A percentile compares a stretch with the other conserved stretches of the same genome.
Evolutionary conservation across 2,329 filamentous ascomycete species (phyloP).

Genomic region (Phaeosphaeria sp.): DNA sequence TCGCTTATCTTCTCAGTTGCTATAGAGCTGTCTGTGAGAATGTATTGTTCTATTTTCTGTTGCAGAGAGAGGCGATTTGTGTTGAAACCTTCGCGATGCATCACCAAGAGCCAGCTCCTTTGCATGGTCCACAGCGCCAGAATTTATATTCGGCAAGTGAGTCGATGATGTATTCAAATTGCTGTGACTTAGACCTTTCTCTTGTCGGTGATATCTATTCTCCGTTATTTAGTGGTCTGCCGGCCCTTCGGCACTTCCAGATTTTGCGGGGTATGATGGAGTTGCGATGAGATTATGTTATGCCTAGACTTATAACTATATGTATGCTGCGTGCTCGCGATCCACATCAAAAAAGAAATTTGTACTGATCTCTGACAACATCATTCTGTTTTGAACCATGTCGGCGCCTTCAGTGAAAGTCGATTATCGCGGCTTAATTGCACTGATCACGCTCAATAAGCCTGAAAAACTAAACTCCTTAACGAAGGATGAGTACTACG

Average conservation of each 20-base stretch:
- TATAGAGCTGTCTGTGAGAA: no score
- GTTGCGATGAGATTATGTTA: neutral
- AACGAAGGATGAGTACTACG: constrained; percentile 1
- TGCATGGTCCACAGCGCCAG: no score
- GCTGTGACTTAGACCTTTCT: no score
- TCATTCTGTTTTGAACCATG: neutral
- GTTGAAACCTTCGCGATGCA: no score
- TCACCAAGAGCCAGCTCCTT: no score
- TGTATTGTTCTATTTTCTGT: no score
- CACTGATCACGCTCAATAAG: constrained; percentile 5
- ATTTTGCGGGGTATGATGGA: neutral
- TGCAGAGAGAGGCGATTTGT: no score
- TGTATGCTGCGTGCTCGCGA: neutral
- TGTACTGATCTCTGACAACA: neutral
- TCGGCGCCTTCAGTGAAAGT: neutral
- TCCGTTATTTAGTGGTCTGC: neutral
- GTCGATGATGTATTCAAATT: no score
- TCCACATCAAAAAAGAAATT: neutral
- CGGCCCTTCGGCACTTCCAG: neutral
- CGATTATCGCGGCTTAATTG: neutral
- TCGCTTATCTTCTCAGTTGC: no score
- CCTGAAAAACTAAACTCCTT: constrained; percentile 8
- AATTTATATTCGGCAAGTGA: no score
- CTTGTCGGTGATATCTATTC: neutral
- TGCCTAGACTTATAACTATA: neutral